These are phyloP conservation scores for Blastocystis sp. DNA, from an alignment of 352 stramenopile genomes.

Conservation along the genomic window DNA sequence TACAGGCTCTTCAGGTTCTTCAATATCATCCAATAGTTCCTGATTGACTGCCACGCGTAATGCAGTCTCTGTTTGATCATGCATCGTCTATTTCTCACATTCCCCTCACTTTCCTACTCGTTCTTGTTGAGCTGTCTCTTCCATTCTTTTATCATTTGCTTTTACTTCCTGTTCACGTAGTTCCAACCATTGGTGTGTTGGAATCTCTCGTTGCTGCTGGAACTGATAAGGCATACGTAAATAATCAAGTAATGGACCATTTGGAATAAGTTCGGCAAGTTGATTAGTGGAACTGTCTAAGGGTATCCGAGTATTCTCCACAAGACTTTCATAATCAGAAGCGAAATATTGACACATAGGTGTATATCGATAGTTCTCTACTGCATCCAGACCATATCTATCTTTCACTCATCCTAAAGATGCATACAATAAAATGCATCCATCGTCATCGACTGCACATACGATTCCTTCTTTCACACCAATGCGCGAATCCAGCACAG, in stretches of 20 bases:
- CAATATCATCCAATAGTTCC: conserved; percentile 7
- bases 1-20: background rate
- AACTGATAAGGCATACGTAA: conserved; percentile 37
- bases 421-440: background rate
- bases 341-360: conserved; percentile 48
- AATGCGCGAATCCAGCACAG: conserved; percentile 27
- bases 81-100: conserved; percentile 17
- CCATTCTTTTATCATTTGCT: background rate
- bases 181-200: background rate
- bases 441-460: conserved; percentile 31
- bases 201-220: background rate
- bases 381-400: conserved; percentile 2
- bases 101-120: background rate
- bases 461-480: background rate
- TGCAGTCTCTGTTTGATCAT: conserved; percentile 41
- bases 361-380: background rate
- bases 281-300: background rate
- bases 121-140: conserved; percentile 21
- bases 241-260: conserved; percentile 24
- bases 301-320: background rate
- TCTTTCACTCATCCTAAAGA: background rate
- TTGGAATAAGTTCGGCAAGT: background rate
- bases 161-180: conserved; percentile 2
- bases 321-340: background rate
- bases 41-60: conserved; percentile 1